These are phyloP conservation scores for Erysiphe neolycopersici DNA, from an alignment of 2,329 filamentous ascomycete genomes.

Conservation along the genomic window DNA sequence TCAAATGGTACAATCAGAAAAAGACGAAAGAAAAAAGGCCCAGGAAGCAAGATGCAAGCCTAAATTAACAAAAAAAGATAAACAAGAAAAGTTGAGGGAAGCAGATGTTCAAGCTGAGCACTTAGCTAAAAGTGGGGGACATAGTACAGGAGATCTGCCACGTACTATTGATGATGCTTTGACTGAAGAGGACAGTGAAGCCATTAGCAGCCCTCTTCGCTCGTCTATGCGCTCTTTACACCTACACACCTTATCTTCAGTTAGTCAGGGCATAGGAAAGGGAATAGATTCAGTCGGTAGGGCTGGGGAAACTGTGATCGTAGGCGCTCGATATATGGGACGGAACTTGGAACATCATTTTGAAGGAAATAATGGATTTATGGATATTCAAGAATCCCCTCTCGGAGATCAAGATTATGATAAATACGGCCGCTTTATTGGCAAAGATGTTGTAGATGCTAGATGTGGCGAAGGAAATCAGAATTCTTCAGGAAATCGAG, in stretches of 20 bases:
- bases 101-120: slow-evolving; percentile 17
- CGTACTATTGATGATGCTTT: slow-evolving; percentile 23
- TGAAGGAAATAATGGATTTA: slow-evolving; percentile 22
- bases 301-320: slow-evolving; percentile 20
- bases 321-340: slow-evolving; percentile 20
- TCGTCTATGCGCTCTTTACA: slow-evolving; percentile 4
- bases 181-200: slow-evolving; percentile 14
- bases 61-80: slow-evolving; percentile 10
- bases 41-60: slow-evolving; percentile 17
- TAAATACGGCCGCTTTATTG: slow-evolving; percentile 10
- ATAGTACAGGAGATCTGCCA: slow-evolving; percentile 25
- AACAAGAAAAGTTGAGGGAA: slow-evolving; percentile 10
- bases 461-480: not conserved
- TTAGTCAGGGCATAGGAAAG: slow-evolving; percentile 9
- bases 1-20: slow-evolving; percentile 33
- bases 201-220: slow-evolving; percentile 3
- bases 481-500: slow-evolving; percentile 4
- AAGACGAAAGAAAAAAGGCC: slow-evolving; percentile 20
- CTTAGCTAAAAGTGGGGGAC: slow-evolving; percentile 22
- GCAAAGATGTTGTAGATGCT: not conserved
- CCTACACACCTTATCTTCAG: slow-evolving; percentile 7
- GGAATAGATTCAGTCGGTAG: slow-evolving; percentile 8
- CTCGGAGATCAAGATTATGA: slow-evolving; percentile 10
- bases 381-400: slow-evolving; percentile 6
- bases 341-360: slow-evolving; percentile 25